Percentiles rank a stretch among this genome's conserved stretches.
phyloP scores from a whole-genome alignment of 345 rosid genomes.

The Linum lewisii region DNA sequence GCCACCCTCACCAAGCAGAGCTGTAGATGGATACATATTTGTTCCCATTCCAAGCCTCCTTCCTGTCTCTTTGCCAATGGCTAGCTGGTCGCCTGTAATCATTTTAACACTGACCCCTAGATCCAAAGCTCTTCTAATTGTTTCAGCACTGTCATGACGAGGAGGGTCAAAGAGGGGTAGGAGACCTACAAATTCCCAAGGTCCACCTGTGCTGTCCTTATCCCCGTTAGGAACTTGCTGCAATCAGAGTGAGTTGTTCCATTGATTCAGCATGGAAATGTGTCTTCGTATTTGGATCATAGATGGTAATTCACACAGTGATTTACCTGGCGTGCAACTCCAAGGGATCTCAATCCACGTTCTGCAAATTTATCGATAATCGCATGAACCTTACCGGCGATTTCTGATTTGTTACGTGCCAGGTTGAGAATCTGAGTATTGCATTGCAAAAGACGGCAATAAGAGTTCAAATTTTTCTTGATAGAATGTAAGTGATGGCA shows the following conservation, averaged over 20 bases:
- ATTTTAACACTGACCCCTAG: conserved; percentile 63
- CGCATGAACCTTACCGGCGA: conserved; percentile 34
- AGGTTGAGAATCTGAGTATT: conserved; percentile 37
- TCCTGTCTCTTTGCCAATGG: conserved; percentile 59
- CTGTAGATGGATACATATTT: conserved; percentile 46
- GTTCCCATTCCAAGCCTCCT: conserved; percentile 61
- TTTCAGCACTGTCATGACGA: conserved; percentile 47
- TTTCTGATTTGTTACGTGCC: conserved; percentile 39
- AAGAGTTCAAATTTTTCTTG: not conserved
- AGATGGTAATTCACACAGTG: not conserved
- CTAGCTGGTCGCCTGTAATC: conserved; percentile 64
- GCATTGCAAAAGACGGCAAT: too few species aligned
- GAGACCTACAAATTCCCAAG: conserved; percentile 69
- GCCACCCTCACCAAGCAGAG: conserved; percentile 16
- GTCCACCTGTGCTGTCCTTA: conserved; percentile 51
- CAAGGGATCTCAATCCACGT: conserved; percentile 58
- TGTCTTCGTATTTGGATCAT: not conserved
- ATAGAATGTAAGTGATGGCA: not conserved
- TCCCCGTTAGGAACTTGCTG: conserved; percentile 44
- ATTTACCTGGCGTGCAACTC: conserved; percentile 48
- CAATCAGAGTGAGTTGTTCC: not conserved
- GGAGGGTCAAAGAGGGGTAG: conserved; percentile 68
- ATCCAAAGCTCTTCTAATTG: conserved; percentile 47
- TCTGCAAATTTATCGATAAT: conserved; percentile 50
- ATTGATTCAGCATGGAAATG: too few species aligned